Percentiles rank a stretch among this genome's conserved stretches.
Evolutionary conservation across 352 stramenopile species (phyloP).

Genomic region (Lagenidium sp.): DNA sequence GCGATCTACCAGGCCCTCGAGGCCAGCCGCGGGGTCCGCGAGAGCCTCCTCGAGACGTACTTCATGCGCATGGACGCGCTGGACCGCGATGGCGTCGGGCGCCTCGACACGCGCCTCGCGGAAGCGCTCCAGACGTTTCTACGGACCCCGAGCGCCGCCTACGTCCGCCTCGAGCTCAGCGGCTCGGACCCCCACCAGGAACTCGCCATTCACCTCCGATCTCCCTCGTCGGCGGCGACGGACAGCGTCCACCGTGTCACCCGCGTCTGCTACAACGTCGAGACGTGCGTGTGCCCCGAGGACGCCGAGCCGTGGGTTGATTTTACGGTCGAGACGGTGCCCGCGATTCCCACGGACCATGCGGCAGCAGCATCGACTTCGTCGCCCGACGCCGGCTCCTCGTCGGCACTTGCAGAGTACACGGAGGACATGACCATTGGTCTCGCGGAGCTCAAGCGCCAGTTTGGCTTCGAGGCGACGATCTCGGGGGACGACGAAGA

Average conservation of each 20-base stretch:
- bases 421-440: constrained; percentile 13
- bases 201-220: constrained; percentile 19
- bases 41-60: constrained; percentile 27
- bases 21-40: constrained; percentile 20
- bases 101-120: constrained; percentile 40
- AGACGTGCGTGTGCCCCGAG: constrained; percentile 31
- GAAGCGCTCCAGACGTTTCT: constrained; percentile 31
- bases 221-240: too few species aligned
- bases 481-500: constrained; percentile 3
- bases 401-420: too few species aligned
- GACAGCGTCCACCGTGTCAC: constrained; percentile 6
- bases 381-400: too few species aligned
- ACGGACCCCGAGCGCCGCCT: constrained; percentile 27
- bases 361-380: background rate
- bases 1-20: constrained; percentile 41
- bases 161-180: constrained; percentile 33
- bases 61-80: constrained; percentile 53
- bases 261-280: constrained; percentile 31
- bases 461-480: constrained; percentile 40
- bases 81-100: constrained; percentile 44
- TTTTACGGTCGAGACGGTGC: constrained; percentile 24
- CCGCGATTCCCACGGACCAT: background rate
- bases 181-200: constrained; percentile 51
- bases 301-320: constrained; percentile 42
- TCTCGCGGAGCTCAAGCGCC: constrained; percentile 53